Percentiles rank a stretch among this genome's conserved stretches.
Conservation (phyloP, 2,329 filamentous ascomycete species). For the Talaromyces rugulosus region DNA sequence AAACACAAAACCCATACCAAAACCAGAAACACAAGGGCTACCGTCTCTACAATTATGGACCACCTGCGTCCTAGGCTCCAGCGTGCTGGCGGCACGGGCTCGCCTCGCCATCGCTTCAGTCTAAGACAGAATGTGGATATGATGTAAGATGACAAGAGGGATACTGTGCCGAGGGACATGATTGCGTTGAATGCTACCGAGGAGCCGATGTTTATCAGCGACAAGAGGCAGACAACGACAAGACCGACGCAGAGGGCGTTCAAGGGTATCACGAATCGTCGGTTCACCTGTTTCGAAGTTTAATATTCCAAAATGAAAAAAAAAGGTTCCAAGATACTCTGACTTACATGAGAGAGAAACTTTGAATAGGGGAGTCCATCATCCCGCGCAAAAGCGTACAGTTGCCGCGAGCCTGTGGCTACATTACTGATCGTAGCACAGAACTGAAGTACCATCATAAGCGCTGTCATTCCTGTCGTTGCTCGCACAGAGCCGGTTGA, state of each 20-base stretch:
- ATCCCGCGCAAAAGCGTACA: conserved; percentile 52
- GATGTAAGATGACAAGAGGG: conserved; percentile 36
- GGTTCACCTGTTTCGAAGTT: conserved; percentile 26
- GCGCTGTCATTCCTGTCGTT: conserved; percentile 47
- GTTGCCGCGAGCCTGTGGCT: conserved; percentile 54
- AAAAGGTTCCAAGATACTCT: background rate
- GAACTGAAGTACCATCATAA: conserved; percentile 48
- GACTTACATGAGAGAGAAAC: conserved; percentile 35
- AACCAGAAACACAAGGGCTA: conserved; percentile 21
- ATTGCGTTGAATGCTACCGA: conserved; percentile 40
- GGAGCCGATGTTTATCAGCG: conserved; percentile 31
- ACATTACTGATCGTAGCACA: conserved; percentile 52
- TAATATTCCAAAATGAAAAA: background rate
- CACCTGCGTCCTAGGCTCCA: conserved; percentile 36
- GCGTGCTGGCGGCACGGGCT: conserved; percentile 1
- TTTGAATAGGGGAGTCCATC: conserved; percentile 36
- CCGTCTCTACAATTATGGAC: conserved; percentile 37
- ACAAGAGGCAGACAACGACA: conserved; percentile 19
- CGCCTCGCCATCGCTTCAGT: conserved; percentile 6
- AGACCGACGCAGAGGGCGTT: conserved; percentile 18
- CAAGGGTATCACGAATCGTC: conserved; percentile 26
- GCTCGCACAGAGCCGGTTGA: conserved; percentile 47
- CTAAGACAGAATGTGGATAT: conserved; percentile 1
- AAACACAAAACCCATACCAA: conserved; percentile 24
- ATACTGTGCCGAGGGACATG: conserved; percentile 29